phyloP scores from a whole-genome alignment of 148 eudicot species.

The Limonium bicolor region DNA sequence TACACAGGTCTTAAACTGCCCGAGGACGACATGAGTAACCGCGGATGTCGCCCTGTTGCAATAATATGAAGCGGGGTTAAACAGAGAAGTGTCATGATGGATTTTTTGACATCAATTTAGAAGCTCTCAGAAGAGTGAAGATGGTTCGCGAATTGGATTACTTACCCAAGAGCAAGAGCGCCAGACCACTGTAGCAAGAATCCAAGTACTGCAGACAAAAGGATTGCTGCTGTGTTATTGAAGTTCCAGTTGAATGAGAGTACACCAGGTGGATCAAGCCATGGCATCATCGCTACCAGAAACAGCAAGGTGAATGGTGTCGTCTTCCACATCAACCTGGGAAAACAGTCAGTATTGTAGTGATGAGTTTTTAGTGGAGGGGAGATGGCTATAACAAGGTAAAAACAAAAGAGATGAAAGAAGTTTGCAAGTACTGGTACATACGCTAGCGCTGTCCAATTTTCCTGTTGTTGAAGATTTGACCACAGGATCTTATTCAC shows the following conservation, averaged over 20 bases:
- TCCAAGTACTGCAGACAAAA: conserved; percentile 72
- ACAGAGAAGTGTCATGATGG: background rate
- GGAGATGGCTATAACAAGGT: background rate
- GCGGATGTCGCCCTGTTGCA: conserved; percentile 77
- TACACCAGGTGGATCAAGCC: conserved; percentile 81
- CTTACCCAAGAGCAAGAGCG: conserved; percentile 89
- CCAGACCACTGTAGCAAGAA: conserved; percentile 98
- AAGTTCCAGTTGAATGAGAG: conserved; percentile 56
- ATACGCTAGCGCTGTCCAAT: conserved; percentile 94
- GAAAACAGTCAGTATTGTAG: background rate
- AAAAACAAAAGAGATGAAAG: too few species aligned
- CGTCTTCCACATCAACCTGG: conserved; percentile 94
- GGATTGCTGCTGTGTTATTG: conserved; percentile 41
- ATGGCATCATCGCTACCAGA: conserved; percentile 76
- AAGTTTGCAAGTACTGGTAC: too few species aligned
- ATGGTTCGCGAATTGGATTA: background rate
- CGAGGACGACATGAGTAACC: conserved; percentile 79
- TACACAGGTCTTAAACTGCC: conserved; percentile 94
- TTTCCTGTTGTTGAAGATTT: conserved; percentile 82
- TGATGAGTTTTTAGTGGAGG: background rate
- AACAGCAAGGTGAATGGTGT: conserved; percentile 80
- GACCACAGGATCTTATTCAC: conserved; percentile 91
- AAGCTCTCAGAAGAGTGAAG: background rate
- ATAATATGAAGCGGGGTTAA: background rate
- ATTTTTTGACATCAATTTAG: background rate